Conservation (phyloP, 2,329 filamentous ascomycete species). For the Aureobasidium pullulans region DNA sequence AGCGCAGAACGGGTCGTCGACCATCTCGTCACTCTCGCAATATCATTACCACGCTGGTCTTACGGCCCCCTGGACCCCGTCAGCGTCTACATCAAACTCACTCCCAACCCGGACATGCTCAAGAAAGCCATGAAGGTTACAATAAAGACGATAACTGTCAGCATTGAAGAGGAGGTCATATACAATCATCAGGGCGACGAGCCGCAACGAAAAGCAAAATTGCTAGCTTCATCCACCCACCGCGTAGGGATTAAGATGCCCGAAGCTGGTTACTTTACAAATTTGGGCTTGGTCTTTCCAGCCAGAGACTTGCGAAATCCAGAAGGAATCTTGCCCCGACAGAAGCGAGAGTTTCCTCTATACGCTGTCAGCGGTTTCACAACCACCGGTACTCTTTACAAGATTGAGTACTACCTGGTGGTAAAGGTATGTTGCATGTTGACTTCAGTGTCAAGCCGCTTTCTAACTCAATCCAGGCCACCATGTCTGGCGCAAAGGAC, state of each 20-base stretch:
- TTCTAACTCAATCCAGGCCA: slow-evolving; percentile 53
- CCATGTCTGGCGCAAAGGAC: slow-evolving; percentile 79
- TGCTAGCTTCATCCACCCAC: slow-evolving; percentile 76
- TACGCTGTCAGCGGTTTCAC: slow-evolving; percentile 89
- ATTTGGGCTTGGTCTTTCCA: slow-evolving; percentile 84
- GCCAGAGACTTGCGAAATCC: slow-evolving; percentile 79
- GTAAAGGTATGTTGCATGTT: slow-evolving; percentile 64
- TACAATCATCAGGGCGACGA: slow-evolving; percentile 97
- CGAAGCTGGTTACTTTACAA: slow-evolving; percentile 86
- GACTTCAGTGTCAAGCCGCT: not conserved
- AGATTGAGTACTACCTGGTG: slow-evolving; percentile 93
- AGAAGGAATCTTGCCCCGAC: slow-evolving; percentile 79
- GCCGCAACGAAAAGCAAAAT: slow-evolving; percentile 81
- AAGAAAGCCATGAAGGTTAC: slow-evolving; percentile 85
- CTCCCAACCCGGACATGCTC: slow-evolving; percentile 86
- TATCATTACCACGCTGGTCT: slow-evolving; percentile 90
- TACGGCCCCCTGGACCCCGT: slow-evolving; percentile 94
- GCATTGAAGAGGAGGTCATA: slow-evolving; percentile 96
- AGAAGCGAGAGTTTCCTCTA: slow-evolving; percentile 79
- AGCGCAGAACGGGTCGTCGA: slow-evolving; percentile 78
- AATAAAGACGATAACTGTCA: slow-evolving; percentile 87
- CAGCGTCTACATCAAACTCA: slow-evolving; percentile 89
- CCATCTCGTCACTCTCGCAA: slow-evolving; percentile 83
- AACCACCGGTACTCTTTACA: slow-evolving; percentile 88
- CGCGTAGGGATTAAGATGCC: slow-evolving; percentile 76